Evolutionary conservation across 2,329 filamentous ascomycete genomes (phyloP), one percentile per base, ranked within the genome.

Genomic region (Ophiostoma pallidulum): DNA sequence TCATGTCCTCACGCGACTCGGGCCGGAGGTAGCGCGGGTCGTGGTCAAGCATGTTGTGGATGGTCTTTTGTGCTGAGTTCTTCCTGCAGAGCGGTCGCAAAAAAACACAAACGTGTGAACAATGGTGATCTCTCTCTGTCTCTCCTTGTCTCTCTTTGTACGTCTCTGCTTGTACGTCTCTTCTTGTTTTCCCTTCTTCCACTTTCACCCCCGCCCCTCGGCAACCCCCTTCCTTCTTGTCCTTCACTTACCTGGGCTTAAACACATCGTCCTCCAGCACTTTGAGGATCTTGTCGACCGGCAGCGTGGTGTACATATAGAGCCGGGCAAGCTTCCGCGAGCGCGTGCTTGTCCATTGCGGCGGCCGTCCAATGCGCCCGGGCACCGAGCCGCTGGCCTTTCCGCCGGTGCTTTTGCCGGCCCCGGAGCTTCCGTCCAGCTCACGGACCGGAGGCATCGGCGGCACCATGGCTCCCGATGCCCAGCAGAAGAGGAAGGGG

Each of bases 21-120:
- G 76, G 75, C 18, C 74, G 71, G 42, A 79, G 64, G 68, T 75
- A 78, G 57, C 76, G 68, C 26, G 75, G 73, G 32, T 80, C 73
- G 51, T 79, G 76, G 53, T 77, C 75, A 28, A 80, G 67, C 51
- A 77, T 69, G 8, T 66, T 64, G 46, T 74, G 73, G 53, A 79
- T 69, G 19, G 72, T 76, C 62, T 80, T 79, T 56, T 76, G 75
- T 29, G 72, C 75, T 24, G 76, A 78, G 54, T 78, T 75, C 55
- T 72, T 72, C 32, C 74, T 51, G 24, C 4, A n/a, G n/a, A n/a
- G n/a, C n/a, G n/a, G 13, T 24, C 9, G 33, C 22, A 33, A 43
- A 38, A 24, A 31, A 26, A 47, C n/a, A n/a, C n/a, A n/a, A n/a
- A n/a, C n/a, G 48, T 13, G 37, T 54, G 46, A 51, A 41, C 33